phyloP scores from a whole-genome alignment of 2,329 filamentous ascomycete species.

The Neospermospora avenae region DNA sequence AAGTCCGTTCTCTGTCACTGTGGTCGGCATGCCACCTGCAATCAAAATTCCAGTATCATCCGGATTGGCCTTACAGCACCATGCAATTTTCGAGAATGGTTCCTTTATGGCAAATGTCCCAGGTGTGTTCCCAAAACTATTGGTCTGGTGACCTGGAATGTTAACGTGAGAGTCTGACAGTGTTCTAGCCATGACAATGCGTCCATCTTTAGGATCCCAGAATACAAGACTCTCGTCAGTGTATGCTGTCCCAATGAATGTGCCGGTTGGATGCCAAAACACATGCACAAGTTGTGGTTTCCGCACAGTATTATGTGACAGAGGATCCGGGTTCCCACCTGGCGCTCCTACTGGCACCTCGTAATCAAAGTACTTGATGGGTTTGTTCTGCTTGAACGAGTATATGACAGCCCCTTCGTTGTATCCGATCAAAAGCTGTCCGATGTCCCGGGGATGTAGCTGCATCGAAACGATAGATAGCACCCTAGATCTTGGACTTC shows the following conservation, averaged over 20 bases:
- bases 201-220: slow-evolving; percentile 89
- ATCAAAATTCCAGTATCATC: slow-evolving; percentile 90
- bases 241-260: slow-evolving; percentile 34
- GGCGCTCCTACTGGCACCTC: slow-evolving; percentile 76
- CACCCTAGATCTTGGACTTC: slow-evolving; percentile 63
- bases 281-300: slow-evolving; percentile 77
- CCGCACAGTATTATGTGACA: slow-evolving; percentile 58
- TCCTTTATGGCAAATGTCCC: slow-evolving; percentile 60
- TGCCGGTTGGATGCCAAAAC: slow-evolving; percentile 84
- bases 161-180: slow-evolving; percentile 72
- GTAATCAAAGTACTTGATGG: slow-evolving; percentile 79
- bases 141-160: slow-evolving; percentile 49
- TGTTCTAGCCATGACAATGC: slow-evolving; percentile 78
- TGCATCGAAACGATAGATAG: slow-evolving; percentile 71
- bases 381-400: slow-evolving; percentile 87
- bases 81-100: slow-evolving; percentile 74
- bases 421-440: slow-evolving; percentile 89
- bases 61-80: slow-evolving; percentile 92
- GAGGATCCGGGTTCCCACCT: slow-evolving; percentile 64
- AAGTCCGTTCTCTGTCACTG: slow-evolving; percentile 68
- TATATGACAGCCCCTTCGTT: slow-evolving; percentile 83
- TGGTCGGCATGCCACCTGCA: slow-evolving; percentile 72
- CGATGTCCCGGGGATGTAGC: slow-evolving; percentile 88
- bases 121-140: slow-evolving; percentile 41
- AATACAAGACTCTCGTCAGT: slow-evolving; percentile 83